A percentile compares a stretch with the other conserved stretches of the same genome.
Conservation (phyloP, 805 yeast species). For the Saturnispora halmiae region DNA sequence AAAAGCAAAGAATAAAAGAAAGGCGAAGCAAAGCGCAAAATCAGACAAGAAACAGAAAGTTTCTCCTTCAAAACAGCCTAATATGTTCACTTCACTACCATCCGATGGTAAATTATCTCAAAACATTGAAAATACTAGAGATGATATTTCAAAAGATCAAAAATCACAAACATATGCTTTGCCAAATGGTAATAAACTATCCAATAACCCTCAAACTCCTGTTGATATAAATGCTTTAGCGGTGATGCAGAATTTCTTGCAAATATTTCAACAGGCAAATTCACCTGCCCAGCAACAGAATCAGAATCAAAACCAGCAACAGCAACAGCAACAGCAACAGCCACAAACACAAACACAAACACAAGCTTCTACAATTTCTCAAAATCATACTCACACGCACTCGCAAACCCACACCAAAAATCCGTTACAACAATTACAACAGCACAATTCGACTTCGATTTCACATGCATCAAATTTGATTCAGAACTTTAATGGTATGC, state of each 20-base stretch:
- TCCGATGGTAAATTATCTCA: no score
- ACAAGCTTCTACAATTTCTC: no score
- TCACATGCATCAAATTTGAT: no score
- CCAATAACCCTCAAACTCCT: background rate
- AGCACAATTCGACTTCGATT: no score
- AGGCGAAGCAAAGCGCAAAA: conserved; percentile 11
- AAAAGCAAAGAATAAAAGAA: conserved; percentile 51
- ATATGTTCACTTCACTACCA: conserved; percentile 13
- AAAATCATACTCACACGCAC: no score
- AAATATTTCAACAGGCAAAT: conserved; percentile 13
- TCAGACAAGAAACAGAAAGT: conserved; percentile 9
- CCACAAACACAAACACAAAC: no score
- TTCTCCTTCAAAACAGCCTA: conserved; percentile 6
- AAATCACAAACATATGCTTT: no score
- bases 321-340: conserved; percentile 7
- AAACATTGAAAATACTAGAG: conserved; percentile 16
- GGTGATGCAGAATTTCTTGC: conserved; percentile 15
- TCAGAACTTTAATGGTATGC: no score
- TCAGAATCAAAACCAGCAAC: conserved; percentile 12
- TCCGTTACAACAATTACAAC: no score
- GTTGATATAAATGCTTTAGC: background rate
- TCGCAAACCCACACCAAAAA: no score
- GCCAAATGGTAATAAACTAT: background rate
- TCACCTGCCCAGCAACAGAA: conserved; percentile 16
- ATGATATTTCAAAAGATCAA: conserved; percentile 5